These are phyloP conservation scores for Sugiyamaella boreocaroliniensis DNA, from an alignment of 805 yeast species.

Conservation along the genomic window DNA sequence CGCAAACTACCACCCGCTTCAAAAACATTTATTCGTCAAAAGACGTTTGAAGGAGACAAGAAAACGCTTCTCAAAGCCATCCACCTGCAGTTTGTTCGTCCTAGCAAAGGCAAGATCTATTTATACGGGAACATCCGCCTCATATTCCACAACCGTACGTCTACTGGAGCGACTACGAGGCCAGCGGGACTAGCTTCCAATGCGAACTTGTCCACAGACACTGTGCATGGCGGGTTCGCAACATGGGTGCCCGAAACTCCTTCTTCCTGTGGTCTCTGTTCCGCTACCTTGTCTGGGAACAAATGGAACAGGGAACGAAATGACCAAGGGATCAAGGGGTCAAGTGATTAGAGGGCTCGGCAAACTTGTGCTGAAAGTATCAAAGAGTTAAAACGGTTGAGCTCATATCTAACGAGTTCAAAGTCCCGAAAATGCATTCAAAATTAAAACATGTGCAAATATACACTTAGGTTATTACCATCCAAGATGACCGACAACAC, in stretches of 20 bases:
- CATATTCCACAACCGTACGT: constrained; percentile 27
- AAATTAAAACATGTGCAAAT: neutral
- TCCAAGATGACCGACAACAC: neutral
- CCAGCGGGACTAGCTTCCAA: neutral
- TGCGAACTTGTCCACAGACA: neutral
- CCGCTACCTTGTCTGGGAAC: neutral
- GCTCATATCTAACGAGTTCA: too few species aligned
- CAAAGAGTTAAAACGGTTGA: too few species aligned
- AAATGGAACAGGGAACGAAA: too few species aligned
- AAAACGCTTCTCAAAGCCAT: constrained; percentile 25
- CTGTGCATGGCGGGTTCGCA: constrained; percentile 2
- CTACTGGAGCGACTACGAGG: neutral
- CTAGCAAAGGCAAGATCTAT: constrained; percentile 21
- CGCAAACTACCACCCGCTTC: constrained; percentile 25
- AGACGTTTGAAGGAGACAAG: constrained; percentile 14
- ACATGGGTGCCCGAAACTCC: neutral
- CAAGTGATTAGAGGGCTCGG: too few species aligned
- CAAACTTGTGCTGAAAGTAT: too few species aligned
- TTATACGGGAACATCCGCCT: constrained; percentile 25
- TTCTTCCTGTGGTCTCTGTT: neutral
- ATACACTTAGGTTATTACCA: neutral
- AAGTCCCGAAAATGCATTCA: neutral
- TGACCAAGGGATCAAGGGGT: too few species aligned
- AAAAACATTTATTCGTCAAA: constrained; percentile 30
- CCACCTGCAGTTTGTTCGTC: constrained; percentile 27